These are phyloP conservation scores for Butyriboletus loyo DNA, from an alignment of 768 basidiomycete genomes.

Conservation along the genomic window DNA sequence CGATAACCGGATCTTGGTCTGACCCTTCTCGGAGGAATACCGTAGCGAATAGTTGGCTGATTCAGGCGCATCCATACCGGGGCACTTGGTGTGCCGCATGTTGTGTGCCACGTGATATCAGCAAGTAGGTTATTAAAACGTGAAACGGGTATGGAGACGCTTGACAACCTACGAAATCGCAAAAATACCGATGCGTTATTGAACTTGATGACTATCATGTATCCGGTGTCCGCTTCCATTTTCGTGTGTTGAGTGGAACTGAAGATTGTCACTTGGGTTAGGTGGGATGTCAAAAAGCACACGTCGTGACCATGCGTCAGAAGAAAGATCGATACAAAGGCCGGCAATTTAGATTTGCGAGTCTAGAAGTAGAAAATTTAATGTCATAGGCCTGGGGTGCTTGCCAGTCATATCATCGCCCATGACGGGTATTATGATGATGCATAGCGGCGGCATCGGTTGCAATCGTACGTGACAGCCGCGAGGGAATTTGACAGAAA, in stretches of 20 bases:
- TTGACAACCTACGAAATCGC: slow-evolving; percentile 12
- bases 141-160: slow-evolving; percentile 28
- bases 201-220: slow-evolving; percentile 6
- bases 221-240: slow-evolving; percentile 22
- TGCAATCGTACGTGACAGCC: slow-evolving; percentile 12
- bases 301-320: slow-evolving; percentile 4
- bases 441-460: slow-evolving; percentile 15
- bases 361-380: slow-evolving; percentile 8
- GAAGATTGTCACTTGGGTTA: slow-evolving; percentile 12
- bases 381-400: slow-evolving; percentile 16
- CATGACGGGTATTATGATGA: slow-evolving; percentile 12
- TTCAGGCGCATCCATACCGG: neutral
- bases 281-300: slow-evolving; percentile 11
- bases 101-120: slow-evolving; percentile 23
- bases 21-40: slow-evolving; percentile 5
- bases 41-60: neutral
- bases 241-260: slow-evolving; percentile 9
- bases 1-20: slow-evolving; percentile 12
- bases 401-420: slow-evolving; percentile 2
- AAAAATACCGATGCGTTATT: slow-evolving; percentile 14
- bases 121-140: slow-evolving; percentile 22
- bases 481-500: slow-evolving; percentile 13
- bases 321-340: slow-evolving; percentile 11
- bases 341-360: slow-evolving; percentile 20
- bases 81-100: slow-evolving; percentile 2